phyloP scores from a whole-genome alignment of 768 basidiomycete genomes.

The Suillus placidus region DNA sequence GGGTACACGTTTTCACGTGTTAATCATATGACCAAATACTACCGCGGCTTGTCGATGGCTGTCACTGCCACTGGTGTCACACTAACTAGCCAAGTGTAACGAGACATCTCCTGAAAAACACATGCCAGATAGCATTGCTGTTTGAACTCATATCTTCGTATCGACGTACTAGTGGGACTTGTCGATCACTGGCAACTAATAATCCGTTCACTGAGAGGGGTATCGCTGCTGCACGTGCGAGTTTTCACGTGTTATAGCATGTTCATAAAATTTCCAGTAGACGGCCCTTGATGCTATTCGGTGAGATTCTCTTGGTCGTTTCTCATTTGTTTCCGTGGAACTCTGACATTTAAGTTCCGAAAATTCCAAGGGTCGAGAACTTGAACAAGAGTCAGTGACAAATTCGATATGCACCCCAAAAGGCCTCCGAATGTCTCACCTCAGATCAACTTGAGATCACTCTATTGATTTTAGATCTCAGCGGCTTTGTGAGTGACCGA shows the following conservation, averaged over 20 bases:
- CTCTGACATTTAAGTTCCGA: neutral
- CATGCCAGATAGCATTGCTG: neutral
- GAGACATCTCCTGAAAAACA: neutral
- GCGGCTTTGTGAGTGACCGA: neutral
- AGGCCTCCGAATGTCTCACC: slow-evolving; percentile 3
- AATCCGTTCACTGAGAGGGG: neutral
- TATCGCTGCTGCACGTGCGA: neutral
- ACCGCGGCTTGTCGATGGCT: neutral
- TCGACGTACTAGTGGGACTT: neutral
- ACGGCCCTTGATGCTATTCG: neutral
- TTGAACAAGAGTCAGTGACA: neutral
- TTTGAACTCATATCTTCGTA: neutral
- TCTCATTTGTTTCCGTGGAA: slow-evolving; percentile 6
- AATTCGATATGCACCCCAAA: neutral
- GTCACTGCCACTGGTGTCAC: too few species aligned
- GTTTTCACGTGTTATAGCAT: neutral
- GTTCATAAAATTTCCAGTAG: neutral
- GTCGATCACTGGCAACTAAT: neutral
- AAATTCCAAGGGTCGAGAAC: neutral
- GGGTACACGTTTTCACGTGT: slow-evolving; percentile 29
- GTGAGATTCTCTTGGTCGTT: neutral
- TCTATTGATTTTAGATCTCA: slow-evolving; percentile 6
- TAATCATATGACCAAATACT: slow-evolving; percentile 8
- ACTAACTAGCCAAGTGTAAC: neutral
- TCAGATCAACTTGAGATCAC: neutral